Conservation (phyloP, 2,329 filamentous ascomycete genomes). For the Cladosporium sp. region DNA sequence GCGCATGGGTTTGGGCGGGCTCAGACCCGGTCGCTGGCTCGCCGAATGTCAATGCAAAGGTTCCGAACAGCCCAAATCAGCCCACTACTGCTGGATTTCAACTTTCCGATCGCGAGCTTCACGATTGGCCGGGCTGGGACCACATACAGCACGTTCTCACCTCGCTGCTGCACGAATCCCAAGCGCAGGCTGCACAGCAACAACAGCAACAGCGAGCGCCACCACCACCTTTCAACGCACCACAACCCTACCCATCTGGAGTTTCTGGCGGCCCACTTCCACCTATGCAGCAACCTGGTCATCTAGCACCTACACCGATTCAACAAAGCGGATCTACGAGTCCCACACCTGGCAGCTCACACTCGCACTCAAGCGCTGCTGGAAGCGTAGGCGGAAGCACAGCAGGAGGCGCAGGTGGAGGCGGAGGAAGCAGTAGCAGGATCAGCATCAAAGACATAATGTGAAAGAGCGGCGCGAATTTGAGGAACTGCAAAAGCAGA, state of each 20-base stretch:
- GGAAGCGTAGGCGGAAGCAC: conserved; percentile 18
- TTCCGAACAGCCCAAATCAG: background rate
- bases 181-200: conserved; percentile 17
- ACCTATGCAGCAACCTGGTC: background rate
- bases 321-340: background rate
- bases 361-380: conserved; percentile 14
- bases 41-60: background rate
- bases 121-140: conserved; percentile 78
- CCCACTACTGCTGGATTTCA: conserved; percentile 16
- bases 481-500: too few species aligned
- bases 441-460: conserved; percentile 38
- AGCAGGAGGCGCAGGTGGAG: background rate
- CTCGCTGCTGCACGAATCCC: conserved; percentile 50
- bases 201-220: conserved; percentile 17
- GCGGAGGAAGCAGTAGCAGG: conserved; percentile 14
- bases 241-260: conserved; percentile 12
- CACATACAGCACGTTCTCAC: conserved; percentile 62
- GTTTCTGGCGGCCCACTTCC: background rate
- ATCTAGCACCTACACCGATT: background rate
- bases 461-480: conserved; percentile 15
- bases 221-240: conserved; percentile 18
- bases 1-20: conserved; percentile 74
- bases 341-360: conserved; percentile 3
- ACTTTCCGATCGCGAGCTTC: conserved; percentile 28
- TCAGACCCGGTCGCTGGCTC: conserved; percentile 2